Percentiles rank a stretch among this genome's conserved stretches.
These are phyloP conservation scores for Cyclocybe cylindracea DNA, from an alignment of 768 basidiomycete species.

Conservation along the genomic window DNA sequence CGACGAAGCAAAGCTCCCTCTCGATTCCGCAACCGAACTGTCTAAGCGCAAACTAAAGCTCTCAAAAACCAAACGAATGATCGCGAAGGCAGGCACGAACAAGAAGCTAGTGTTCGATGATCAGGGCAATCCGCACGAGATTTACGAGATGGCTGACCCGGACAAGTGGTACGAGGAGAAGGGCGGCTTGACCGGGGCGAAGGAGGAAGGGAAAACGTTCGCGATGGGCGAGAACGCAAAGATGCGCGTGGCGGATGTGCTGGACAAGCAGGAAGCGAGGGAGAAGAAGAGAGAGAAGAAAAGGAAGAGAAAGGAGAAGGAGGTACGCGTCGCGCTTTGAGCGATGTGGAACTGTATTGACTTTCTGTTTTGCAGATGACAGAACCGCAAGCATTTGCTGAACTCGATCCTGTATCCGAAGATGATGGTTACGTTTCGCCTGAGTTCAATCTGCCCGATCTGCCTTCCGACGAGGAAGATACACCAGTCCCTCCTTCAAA, in stretches of 20 bases:
- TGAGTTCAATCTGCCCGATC: slow-evolving; percentile 55
- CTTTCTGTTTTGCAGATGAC: slow-evolving; percentile 24
- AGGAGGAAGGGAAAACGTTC: slow-evolving; percentile 68
- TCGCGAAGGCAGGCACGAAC: slow-evolving; percentile 60
- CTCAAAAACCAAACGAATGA: slow-evolving; percentile 70
- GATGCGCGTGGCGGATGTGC: slow-evolving; percentile 68
- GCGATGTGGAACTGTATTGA: neutral
- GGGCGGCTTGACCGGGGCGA: slow-evolving; percentile 64
- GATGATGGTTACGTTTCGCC: slow-evolving; percentile 76
- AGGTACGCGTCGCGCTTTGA: slow-evolving; percentile 27
- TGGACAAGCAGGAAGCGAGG: slow-evolving; percentile 81
- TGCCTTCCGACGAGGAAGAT: slow-evolving; percentile 34
- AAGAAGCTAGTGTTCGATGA: slow-evolving; percentile 91
- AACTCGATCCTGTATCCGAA: slow-evolving; percentile 33
- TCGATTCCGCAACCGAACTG: slow-evolving; percentile 40
- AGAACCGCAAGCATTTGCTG: slow-evolving; percentile 29
- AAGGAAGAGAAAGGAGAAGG: slow-evolving; percentile 76
- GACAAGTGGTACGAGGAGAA: slow-evolving; percentile 69
- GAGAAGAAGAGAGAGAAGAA: slow-evolving; percentile 93
- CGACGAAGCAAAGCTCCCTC: slow-evolving; percentile 18
- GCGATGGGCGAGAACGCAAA: slow-evolving; percentile 72
- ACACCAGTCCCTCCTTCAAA: slow-evolving; percentile 32
- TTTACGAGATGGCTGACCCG: slow-evolving; percentile 81
- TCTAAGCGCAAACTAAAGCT: slow-evolving; percentile 88
- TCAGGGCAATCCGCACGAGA: slow-evolving; percentile 73